Evolutionary conservation across 1,139 yeast genomes (phyloP).

Genomic region (Candida frijolesensis): DNA sequence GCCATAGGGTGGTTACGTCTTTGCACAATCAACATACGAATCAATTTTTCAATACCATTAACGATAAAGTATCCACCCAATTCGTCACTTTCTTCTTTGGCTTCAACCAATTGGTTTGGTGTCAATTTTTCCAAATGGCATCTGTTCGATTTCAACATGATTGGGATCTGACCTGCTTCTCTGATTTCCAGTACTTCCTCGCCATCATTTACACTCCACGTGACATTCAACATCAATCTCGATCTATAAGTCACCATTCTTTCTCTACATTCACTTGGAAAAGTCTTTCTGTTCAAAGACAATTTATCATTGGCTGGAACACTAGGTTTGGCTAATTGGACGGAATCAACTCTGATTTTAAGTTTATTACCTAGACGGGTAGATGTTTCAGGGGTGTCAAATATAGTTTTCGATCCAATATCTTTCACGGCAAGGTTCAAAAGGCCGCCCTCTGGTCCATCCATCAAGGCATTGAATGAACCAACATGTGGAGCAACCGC

Average conservation of each 20-base stretch:
- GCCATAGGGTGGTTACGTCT: slow-evolving; percentile 99
- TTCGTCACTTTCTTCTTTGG: slow-evolving; percentile 92
- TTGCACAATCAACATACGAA: slow-evolving; percentile 97
- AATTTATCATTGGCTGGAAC: slow-evolving; percentile 76
- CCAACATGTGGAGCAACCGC: slow-evolving; percentile 96
- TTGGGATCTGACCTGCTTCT: slow-evolving; percentile 90
- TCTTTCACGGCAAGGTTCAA: slow-evolving; percentile 85
- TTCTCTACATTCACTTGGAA: slow-evolving; percentile 90
- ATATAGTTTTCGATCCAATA: slow-evolving; percentile 81
- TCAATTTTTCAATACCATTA: slow-evolving; percentile 93
- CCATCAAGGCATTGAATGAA: slow-evolving; percentile 92
- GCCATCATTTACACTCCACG: slow-evolving; percentile 85
- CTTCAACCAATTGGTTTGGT: slow-evolving; percentile 76
- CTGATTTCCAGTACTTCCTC: slow-evolving; percentile 80
- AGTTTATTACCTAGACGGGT: slow-evolving; percentile 82
- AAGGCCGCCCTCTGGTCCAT: slow-evolving; percentile 82
- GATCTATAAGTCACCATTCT: slow-evolving; percentile 78
- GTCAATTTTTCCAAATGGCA: slow-evolving; percentile 86
- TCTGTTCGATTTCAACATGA: slow-evolving; percentile 87
- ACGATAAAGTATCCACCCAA: slow-evolving; percentile 95
- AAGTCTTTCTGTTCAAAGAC: slow-evolving; percentile 77
- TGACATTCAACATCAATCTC: slow-evolving; percentile 71
- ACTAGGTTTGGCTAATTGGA: slow-evolving; percentile 82
- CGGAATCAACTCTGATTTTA: slow-evolving; percentile 77
- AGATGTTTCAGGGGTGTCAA: slow-evolving; percentile 68